phyloP scores from a whole-genome alignment of 2,329 filamentous ascomycete species.

The Pseudogymnoascus sp. region DNA sequence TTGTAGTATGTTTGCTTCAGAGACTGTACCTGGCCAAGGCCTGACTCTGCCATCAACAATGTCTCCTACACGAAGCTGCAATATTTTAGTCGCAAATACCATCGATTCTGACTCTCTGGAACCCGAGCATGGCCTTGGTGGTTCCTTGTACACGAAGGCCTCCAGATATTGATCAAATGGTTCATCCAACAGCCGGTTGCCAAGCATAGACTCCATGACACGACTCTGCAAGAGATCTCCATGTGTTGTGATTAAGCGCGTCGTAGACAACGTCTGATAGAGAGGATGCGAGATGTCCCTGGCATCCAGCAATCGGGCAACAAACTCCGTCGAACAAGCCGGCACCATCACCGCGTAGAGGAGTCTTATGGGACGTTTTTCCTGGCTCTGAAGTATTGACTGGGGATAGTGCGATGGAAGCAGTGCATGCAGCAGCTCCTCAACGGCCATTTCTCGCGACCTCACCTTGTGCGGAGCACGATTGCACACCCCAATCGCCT shows the following conservation, averaged over 20 bases:
- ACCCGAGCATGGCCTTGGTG: constrained; percentile 1
- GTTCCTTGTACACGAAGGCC: constrained; percentile 11
- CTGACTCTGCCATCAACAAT: constrained; percentile 12
- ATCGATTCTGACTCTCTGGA: constrained; percentile 15
- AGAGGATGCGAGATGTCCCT: constrained; percentile 14
- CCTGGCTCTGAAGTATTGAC: constrained; percentile 10
- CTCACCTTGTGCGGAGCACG: neutral
- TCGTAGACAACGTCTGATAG: constrained; percentile 10
- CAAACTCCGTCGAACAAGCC: constrained; percentile 13
- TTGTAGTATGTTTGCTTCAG: constrained; percentile 12
- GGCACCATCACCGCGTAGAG: constrained; percentile 12
- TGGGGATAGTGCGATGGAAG: constrained; percentile 14
- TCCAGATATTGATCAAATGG: constrained; percentile 7
- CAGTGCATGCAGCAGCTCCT: constrained; percentile 13
- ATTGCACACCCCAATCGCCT: constrained; percentile 12
- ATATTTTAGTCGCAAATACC: constrained; percentile 13
- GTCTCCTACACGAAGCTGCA: constrained; percentile 12
- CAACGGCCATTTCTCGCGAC: constrained; percentile 12
- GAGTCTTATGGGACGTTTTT: constrained; percentile 13
- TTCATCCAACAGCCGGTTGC: neutral
- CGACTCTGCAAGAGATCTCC: constrained; percentile 11
- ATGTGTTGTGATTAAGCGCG: constrained; percentile 7
- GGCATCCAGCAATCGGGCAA: constrained; percentile 8
- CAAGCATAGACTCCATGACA: constrained; percentile 9
- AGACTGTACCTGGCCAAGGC: constrained; percentile 2